A percentile compares a stretch with the other conserved stretches of the same genome.
Conservation (phyloP, 139 green algal species). For the Desmodesmus armatus region DNA sequence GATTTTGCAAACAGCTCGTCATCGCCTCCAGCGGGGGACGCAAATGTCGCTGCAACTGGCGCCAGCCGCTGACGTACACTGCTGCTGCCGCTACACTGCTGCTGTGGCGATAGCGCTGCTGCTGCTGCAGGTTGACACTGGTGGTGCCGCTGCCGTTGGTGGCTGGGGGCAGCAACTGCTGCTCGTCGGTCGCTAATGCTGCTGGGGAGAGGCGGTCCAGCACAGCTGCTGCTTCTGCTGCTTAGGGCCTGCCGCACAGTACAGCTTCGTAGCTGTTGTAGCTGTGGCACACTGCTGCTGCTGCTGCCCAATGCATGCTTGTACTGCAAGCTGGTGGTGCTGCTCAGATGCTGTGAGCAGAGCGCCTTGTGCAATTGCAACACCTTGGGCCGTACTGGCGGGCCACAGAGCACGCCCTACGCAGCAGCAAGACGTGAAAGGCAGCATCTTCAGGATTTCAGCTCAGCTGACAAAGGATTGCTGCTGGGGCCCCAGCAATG, state of each 20-base stretch:
- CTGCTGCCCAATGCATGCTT: background rate
- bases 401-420: too few species aligned
- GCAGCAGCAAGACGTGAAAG: too few species aligned
- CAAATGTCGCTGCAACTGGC: conserved; percentile 18
- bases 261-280: background rate
- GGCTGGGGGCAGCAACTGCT: background rate
- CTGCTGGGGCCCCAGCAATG: too few species aligned
- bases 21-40: background rate
- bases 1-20: background rate
- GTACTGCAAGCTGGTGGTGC: background rate
- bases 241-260: background rate
- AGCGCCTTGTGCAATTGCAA: too few species aligned
- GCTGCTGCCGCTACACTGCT: conserved; percentile 31
- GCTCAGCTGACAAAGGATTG: too few species aligned
- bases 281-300: background rate
- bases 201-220: background rate
- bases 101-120: background rate
- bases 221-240: background rate
- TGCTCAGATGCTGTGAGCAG: too few species aligned
- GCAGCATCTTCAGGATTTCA: too few species aligned
- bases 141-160: conserved; percentile 3
- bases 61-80: background rate
- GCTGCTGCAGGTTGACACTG: background rate
- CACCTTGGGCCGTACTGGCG: too few species aligned
- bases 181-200: background rate